Evolutionary conservation across 257 asterid species (phyloP).

Genomic region (Haberlea rhodopensis): DNA sequence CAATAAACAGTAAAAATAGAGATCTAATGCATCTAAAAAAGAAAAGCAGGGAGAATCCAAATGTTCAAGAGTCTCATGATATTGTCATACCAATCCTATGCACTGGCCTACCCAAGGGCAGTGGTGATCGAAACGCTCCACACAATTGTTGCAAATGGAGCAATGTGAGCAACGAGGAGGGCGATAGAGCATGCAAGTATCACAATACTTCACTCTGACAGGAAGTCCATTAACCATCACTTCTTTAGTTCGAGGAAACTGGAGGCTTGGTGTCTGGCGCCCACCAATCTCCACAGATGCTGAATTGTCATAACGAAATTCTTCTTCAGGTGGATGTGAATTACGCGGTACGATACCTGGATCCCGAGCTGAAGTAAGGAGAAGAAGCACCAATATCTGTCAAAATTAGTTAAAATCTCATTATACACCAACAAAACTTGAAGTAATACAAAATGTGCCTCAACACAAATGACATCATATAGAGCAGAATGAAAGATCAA

Average conservation of each 20-base stretch:
- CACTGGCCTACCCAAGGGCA: constrained; percentile 99
- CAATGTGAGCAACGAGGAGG: constrained; percentile 99
- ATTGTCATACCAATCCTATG: constrained; percentile 74
- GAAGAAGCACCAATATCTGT: constrained; percentile 75
- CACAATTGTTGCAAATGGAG: constrained; percentile 94
- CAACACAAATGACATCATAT: constrained; percentile 7
- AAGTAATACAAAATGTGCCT: neutral
- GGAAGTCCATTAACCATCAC: constrained; percentile 94
- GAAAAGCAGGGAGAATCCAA: constrained; percentile 4
- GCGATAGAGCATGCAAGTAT: constrained; percentile 97
- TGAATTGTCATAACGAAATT: constrained; percentile 67
- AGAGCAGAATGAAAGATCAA: neutral
- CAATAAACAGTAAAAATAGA: constrained; percentile 9
- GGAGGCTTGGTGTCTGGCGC: constrained; percentile 92
- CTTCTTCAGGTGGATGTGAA: constrained; percentile 98
- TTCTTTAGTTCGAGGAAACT: constrained; percentile 92
- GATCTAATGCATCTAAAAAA: neutral
- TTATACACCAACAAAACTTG: constrained; percentile 12
- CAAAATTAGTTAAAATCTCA: constrained; percentile 26
- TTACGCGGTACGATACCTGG: constrained; percentile 99
- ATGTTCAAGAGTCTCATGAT: constrained; percentile 10
- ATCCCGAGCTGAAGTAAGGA: constrained; percentile 87
- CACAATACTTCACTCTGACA: constrained; percentile 90
- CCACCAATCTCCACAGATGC: constrained; percentile 81
- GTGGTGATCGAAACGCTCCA: constrained; percentile 97